A percentile compares a stretch with the other conserved stretches of the same genome.
Conservation (phyloP, 1,139 yeast genomes). For the Debaryomyces fabryi region DNA sequence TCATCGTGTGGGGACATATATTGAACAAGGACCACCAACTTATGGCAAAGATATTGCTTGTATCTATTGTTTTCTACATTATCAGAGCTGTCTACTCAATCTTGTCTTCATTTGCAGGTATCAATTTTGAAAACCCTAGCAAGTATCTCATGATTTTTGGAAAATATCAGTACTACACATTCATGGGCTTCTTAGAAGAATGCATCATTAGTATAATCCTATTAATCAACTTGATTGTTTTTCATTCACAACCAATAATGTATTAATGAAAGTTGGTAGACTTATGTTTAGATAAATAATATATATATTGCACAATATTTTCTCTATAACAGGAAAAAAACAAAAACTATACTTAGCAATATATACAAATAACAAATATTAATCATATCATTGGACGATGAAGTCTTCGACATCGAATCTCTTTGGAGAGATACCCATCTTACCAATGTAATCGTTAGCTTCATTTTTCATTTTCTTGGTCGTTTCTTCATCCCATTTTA, state of each 20-base stretch:
- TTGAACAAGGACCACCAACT: background rate
- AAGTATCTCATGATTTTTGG: slow-evolving; percentile 22
- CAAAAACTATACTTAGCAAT: background rate
- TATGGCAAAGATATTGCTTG: slow-evolving; percentile 8
- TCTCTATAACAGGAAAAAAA: slow-evolving; percentile 7
- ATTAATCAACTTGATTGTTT: background rate
- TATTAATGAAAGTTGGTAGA: background rate
- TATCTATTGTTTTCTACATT: slow-evolving; percentile 14
- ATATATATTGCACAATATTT: slow-evolving; percentile 2
- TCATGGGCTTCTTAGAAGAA: slow-evolving; percentile 19
- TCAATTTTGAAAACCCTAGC: slow-evolving; percentile 16
- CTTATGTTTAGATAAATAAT: background rate
- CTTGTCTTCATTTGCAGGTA: slow-evolving; percentile 19
- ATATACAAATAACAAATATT: slow-evolving; percentile 5
- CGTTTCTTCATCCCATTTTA: slow-evolving; percentile 69
- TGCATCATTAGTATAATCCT: slow-evolving; percentile 5
- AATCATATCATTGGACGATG: slow-evolving; percentile 19
- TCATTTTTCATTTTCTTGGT: slow-evolving; percentile 57
- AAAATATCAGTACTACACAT: slow-evolving; percentile 24
- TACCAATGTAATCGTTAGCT: slow-evolving; percentile 60
- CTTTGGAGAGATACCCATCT: slow-evolving; percentile 54
- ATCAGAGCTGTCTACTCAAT: slow-evolving; percentile 19
- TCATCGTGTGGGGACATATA: background rate
- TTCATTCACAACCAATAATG: background rate
- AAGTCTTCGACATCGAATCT: slow-evolving; percentile 40